These are phyloP conservation scores for Lepiota subincarnata DNA, from an alignment of 768 basidiomycete species.

Conservation along the genomic window DNA sequence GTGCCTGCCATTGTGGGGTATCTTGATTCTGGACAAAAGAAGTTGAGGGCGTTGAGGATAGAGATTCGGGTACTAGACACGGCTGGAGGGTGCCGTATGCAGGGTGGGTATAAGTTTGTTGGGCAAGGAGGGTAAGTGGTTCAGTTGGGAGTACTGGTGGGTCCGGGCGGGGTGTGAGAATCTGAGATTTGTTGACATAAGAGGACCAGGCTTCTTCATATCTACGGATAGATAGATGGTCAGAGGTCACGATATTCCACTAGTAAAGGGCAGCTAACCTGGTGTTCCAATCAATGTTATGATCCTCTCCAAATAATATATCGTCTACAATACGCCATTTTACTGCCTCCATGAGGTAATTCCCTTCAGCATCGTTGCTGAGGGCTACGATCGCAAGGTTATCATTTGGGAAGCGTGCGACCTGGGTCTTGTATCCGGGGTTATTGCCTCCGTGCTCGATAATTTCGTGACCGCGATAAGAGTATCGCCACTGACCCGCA, in stretches of 20 bases:
- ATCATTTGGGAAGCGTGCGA: constrained; percentile 32
- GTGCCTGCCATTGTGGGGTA: neutral
- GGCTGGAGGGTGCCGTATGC: constrained; percentile 32
- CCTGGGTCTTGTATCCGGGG: constrained; percentile 30
- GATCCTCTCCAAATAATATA: constrained; percentile 17
- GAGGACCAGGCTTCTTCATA: constrained; percentile 23
- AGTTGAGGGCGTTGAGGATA: neutral
- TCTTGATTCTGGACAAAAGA: neutral
- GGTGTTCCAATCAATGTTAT: constrained; percentile 33
- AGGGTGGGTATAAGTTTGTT: constrained; percentile 28
- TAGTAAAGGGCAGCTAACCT: constrained; percentile 20
- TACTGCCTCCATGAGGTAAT: constrained; percentile 28
- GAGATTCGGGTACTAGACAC: constrained; percentile 26
- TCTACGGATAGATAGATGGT: constrained; percentile 14
- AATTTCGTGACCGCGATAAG: constrained; percentile 37
- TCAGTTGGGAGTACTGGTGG: constrained; percentile 19
- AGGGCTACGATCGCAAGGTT: constrained; percentile 36
- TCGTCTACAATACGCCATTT: constrained; percentile 37
- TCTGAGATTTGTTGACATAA: constrained; percentile 18
- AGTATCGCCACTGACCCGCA: constrained; percentile 33
- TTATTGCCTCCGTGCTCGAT: constrained; percentile 42
- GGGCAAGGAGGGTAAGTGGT: constrained; percentile 20
- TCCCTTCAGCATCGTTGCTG: constrained; percentile 37
- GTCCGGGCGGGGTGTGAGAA: constrained; percentile 21
- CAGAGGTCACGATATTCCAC: neutral